Evolutionary conservation across 306 rosid genomes (phyloP), one percentile per base, ranked within the genome.

Genomic region (Prunus mira): DNA sequence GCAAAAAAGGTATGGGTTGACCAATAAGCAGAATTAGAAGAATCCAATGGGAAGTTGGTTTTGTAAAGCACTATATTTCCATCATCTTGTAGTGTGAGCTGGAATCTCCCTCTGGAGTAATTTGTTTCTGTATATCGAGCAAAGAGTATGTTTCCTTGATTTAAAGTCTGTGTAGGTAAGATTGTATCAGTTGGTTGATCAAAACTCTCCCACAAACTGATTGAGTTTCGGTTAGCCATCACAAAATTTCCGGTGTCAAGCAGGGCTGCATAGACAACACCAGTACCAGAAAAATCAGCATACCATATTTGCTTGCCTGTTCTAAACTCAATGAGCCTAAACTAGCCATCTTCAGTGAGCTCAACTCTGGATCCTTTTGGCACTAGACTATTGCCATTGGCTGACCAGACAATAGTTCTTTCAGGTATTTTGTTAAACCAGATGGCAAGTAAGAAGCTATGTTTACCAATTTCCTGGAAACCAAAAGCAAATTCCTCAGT

Each of bases 171-270:
- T 49, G 77, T 64, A 0, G 94, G 97, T 63, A 91, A 78, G 51
- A 91, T 78, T 0, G 94, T 91, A 68, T 89, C 92, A 0, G 93
- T 86, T 22, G 93, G 93, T 32, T 49, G 1, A 3, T 80, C 38
- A 69, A 91, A 91, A 65, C 91, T 89, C 74, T 78, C 62, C 97
- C 93, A 91, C 30, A 82, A 20, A 68, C 10, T 0, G 3, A 9
- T 17, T 0, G 85, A 78, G 28, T 43, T 41, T 0, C 8, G 12
- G 54, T 58, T 50, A 2, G 54, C 79, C 64, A 91, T 41, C 56
- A 88, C 88, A 32, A 91, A 88, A 79, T 89, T 89, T 0, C 91
- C 92, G 0, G 17, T 74, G 69, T 91, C 88, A 47, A 85, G 94
- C 89, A 91, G 75, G 27, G 81, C 49, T 7, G 85, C 92, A n/a